phyloP scores from a whole-genome alignment of 1,139 yeast species.

The Lodderomyces elongisporus region DNA sequence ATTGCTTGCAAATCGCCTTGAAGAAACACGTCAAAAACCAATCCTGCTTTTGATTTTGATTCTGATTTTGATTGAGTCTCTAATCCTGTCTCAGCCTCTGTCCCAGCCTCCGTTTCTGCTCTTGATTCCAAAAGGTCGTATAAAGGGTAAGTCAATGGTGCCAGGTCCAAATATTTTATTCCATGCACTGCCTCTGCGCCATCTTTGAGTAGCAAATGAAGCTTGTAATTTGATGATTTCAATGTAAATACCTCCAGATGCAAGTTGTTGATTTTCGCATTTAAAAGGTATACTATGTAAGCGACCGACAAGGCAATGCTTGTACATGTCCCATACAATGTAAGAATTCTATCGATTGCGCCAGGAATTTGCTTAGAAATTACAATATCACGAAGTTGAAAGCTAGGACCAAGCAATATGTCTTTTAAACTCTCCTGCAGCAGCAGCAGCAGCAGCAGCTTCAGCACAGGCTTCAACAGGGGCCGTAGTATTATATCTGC shows the following conservation, averaged over 20 bases:
- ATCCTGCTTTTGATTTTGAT: too few relatives aligned
- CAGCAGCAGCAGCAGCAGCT: too few relatives aligned
- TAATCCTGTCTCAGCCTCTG: too few relatives aligned
- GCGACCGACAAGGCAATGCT: slow-evolving; percentile 21
- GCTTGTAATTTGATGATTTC: slow-evolving; percentile 26
- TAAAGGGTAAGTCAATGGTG: too few relatives aligned
- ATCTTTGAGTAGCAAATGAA: slow-evolving; percentile 9
- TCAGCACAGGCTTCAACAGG: too few relatives aligned
- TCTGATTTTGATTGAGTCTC: too few relatives aligned
- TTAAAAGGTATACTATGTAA: slow-evolving; percentile 19
- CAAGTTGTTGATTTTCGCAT: slow-evolving; percentile 23
- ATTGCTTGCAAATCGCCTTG: slow-evolving; percentile 20
- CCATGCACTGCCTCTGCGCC: slow-evolving; percentile 4
- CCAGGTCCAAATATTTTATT: slow-evolving; percentile 11
- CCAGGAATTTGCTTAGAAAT: slow-evolving; percentile 14
- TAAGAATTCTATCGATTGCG: slow-evolving; percentile 24
- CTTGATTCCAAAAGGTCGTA: too few relatives aligned
- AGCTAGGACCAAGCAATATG: slow-evolving; percentile 11
- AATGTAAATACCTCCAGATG: slow-evolving; percentile 22
- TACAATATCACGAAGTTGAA: background rate
- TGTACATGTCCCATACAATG: slow-evolving; percentile 22
- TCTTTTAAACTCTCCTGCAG: slow-evolving; percentile 5
- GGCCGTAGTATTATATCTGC: slow-evolving; percentile 23
- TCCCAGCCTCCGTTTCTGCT: too few relatives aligned
- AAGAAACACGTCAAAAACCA: slow-evolving; percentile 12